Conservation (phyloP, 176 grass and related monocot genomes). For the sorghum (Sorghum bicolor) region DNA sequence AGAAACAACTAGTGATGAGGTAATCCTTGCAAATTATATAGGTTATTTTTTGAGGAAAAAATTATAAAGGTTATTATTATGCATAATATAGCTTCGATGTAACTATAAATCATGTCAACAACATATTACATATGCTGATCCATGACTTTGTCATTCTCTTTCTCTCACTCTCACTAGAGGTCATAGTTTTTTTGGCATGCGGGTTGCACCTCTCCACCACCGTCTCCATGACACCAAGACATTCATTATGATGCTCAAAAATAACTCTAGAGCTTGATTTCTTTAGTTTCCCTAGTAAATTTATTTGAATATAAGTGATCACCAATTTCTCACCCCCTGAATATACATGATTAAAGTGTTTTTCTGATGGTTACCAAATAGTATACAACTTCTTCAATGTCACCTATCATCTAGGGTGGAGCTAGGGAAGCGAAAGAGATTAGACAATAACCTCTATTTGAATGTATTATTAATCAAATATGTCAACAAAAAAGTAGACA, state of each 20-base stretch:
- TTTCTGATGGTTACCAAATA: too few species aligned
- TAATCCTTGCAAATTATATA: not conserved
- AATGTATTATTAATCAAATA: too few species aligned
- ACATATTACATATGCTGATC: not conserved
- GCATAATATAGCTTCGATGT: not conserved
- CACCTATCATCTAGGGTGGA: too few species aligned
- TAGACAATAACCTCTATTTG: too few species aligned
- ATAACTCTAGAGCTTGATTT: not conserved
- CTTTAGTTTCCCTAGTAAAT: not conserved
- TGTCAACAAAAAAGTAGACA: too few species aligned
- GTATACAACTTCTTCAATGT: too few species aligned
- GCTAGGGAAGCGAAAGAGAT: too few species aligned
- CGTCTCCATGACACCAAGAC: not conserved
- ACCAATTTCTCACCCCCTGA: too few species aligned
- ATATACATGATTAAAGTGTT: too few species aligned
- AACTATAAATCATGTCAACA: not conserved
- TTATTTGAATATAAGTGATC: not conserved
- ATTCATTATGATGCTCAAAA: not conserved
- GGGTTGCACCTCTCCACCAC: not conserved
- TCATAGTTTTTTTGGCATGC: not conserved
- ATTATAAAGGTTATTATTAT: not conserved
- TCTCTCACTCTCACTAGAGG: not conserved
- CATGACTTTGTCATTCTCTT: not conserved
- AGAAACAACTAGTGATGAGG: not conserved
- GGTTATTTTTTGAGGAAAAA: too few species aligned